A percentile compares a stretch with the other conserved stretches of the same genome.
Evolutionary conservation across 2,329 filamentous ascomycete genomes (phyloP).

Genomic region (Ilyonectria destructans): DNA sequence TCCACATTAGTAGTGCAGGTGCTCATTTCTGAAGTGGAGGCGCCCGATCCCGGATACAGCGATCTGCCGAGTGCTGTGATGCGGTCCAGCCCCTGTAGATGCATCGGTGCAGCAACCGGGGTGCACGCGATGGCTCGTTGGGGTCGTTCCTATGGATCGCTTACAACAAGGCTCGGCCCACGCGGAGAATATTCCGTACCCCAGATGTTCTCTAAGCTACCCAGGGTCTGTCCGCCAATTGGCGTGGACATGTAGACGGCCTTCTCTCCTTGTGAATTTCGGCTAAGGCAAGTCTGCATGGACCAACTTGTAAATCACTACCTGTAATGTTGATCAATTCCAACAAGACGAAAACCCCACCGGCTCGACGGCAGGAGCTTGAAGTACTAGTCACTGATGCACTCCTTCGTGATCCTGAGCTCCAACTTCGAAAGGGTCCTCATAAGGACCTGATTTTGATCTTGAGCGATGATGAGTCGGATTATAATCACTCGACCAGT

Average conservation of each 20-base stretch:
- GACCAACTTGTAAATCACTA: not conserved
- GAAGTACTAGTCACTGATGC: too few relatives aligned
- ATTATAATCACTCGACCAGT: too few relatives aligned
- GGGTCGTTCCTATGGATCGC: not conserved
- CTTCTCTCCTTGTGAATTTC: conserved; percentile 16
- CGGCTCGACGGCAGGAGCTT: too few relatives aligned
- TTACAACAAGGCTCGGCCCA: not conserved
- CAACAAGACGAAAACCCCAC: too few relatives aligned
- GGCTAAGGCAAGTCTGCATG: conserved; percentile 8
- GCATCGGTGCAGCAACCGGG: conserved; percentile 28
- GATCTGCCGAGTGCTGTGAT: conserved; percentile 25
- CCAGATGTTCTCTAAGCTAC: conserved; percentile 15
- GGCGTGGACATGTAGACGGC: not conserved
- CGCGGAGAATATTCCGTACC: conserved; percentile 24
- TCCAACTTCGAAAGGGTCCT: too few relatives aligned
- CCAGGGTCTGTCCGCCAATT: not conserved
- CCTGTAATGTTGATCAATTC: not conserved
- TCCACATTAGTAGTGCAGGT: conserved; percentile 46
- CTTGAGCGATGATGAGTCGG: too few relatives aligned
- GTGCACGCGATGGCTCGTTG: not conserved
- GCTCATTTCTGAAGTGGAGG: conserved; percentile 49
- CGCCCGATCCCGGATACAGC: conserved; percentile 42
- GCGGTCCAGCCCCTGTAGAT: conserved; percentile 29
- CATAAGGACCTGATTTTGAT: too few relatives aligned
- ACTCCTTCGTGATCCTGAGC: too few relatives aligned